phyloP scores from a whole-genome alignment of 208 protist genomes.

The Leishmania gerbilli region DNA sequence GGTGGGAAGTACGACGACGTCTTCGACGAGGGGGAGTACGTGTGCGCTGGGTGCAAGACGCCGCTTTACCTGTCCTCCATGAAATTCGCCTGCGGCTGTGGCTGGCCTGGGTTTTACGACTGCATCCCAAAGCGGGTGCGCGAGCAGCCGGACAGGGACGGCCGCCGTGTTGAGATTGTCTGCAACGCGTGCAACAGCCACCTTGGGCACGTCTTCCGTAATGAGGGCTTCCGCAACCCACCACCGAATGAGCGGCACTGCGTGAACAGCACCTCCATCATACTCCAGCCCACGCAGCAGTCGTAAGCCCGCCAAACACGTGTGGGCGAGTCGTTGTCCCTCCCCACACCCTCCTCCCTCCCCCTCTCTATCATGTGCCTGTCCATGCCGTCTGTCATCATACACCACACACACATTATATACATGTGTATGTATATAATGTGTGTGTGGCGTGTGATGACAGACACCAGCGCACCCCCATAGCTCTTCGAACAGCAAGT shows the following conservation, averaged over 20 bases:
- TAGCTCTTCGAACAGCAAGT: too few species aligned
- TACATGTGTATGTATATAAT: too few species aligned
- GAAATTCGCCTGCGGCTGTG: constrained; percentile 90
- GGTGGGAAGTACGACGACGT: constrained; percentile 62
- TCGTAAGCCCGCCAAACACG: not conserved
- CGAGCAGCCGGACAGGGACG: constrained; percentile 75
- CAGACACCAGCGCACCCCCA: too few species aligned
- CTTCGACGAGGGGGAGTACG: constrained; percentile 74
- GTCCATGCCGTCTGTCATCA: not conserved
- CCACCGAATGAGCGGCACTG: constrained; percentile 93
- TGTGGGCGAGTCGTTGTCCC: not conserved
- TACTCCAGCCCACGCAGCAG: constrained; percentile 37
- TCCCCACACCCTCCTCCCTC: not conserved
- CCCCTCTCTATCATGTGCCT: not conserved
- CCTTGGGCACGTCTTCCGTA: constrained; percentile 93
- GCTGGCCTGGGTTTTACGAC: constrained; percentile 91
- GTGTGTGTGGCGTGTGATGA: too few species aligned
- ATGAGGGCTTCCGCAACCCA: constrained; percentile 86
- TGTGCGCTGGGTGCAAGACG: constrained; percentile 78
- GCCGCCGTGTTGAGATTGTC: constrained; percentile 86
- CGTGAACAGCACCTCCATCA: constrained; percentile 83
- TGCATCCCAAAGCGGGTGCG: constrained; percentile 77
- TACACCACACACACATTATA: not conserved
- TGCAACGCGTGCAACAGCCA: constrained; percentile 93
- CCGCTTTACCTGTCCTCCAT: constrained; percentile 84